Evolutionary conservation across 148 eudicot genomes (phyloP).

Genomic region (Rhododendron ovatum): DNA sequence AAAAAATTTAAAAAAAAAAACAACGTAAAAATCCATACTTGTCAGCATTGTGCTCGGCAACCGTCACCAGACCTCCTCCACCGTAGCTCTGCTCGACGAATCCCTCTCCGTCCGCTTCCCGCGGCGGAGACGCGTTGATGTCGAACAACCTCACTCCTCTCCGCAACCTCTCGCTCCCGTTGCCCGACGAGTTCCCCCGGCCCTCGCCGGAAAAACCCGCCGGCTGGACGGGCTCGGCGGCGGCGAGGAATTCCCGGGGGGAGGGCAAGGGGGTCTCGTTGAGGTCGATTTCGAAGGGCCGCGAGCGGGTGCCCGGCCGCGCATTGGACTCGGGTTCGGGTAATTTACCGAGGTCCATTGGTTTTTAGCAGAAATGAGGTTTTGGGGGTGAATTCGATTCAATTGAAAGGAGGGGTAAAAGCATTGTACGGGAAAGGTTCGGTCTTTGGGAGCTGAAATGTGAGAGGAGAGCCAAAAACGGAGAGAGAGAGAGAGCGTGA

Average conservation of each 20-base stretch:
- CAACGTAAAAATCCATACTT: neutral
- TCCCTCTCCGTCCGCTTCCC: constrained; percentile 16
- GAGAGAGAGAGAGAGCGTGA: neutral
- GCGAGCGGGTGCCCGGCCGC: constrained; percentile 3
- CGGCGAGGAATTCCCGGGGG: constrained; percentile 18
- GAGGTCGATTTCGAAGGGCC: constrained; percentile 25
- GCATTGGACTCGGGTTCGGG: constrained; percentile 8
- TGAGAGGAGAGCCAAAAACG: neutral
- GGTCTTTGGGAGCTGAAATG: constrained; percentile 1
- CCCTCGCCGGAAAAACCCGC: neutral
- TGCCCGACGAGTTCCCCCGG: neutral
- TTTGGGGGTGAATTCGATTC: constrained; percentile 5
- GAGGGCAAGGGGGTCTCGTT: constrained; percentile 26
- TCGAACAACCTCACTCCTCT: constrained; percentile 10
- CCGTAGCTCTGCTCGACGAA: neutral
- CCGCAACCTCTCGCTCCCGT: neutral
- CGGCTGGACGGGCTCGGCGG: neutral
- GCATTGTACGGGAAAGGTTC: neutral
- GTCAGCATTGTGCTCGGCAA: constrained; percentile 3
- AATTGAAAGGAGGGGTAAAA: neutral
- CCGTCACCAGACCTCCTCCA: neutral
- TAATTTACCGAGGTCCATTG: constrained; percentile 8
- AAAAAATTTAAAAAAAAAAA: neutral
- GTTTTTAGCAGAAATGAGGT: neutral
- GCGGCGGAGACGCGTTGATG: constrained; percentile 26